Conservation (phyloP, 1,139 yeast genomes). For the Saccharomyces hybrid region DNA sequence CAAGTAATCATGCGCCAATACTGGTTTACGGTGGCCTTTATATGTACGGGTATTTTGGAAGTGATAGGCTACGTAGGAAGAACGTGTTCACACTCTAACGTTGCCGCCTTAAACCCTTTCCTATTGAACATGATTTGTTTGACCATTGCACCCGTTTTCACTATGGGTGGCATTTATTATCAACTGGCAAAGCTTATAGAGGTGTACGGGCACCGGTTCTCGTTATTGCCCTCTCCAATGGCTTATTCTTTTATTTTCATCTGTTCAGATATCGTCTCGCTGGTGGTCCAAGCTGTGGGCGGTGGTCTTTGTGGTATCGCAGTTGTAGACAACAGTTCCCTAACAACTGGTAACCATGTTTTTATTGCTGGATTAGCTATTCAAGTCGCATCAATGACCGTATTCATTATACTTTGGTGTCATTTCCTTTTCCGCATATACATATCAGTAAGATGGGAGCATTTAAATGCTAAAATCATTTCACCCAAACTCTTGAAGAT, state of each 20-base stretch:
- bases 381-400: conserved; percentile 67
- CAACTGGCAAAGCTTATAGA: conserved; percentile 66
- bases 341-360: conserved; percentile 55
- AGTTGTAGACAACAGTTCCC: conserved; percentile 29
- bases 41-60: conserved; percentile 57
- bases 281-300: conserved; percentile 74
- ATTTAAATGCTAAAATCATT: conserved; percentile 15
- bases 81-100: conserved; percentile 39
- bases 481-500: conserved; percentile 28
- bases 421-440: conserved; percentile 45
- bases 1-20: conserved; percentile 51
- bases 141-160: conserved; percentile 80
- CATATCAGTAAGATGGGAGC: conserved; percentile 32
- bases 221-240: conserved; percentile 59
- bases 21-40: conserved; percentile 65
- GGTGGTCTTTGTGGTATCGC: conserved; percentile 62
- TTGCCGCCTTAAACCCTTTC: conserved; percentile 38
- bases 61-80: conserved; percentile 67
- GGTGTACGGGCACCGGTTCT: conserved; percentile 56
- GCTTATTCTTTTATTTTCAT: conserved; percentile 66
- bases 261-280: conserved; percentile 57
- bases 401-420: conserved; percentile 52
- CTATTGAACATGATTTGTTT: conserved; percentile 61
- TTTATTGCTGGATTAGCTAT: conserved; percentile 79
- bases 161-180: conserved; percentile 82